A percentile compares a stretch with the other conserved stretches of the same genome.
These are phyloP conservation scores for Copromyces sp. DNA, from an alignment of 495 filamentous ascomycete species.

Conservation along the genomic window DNA sequence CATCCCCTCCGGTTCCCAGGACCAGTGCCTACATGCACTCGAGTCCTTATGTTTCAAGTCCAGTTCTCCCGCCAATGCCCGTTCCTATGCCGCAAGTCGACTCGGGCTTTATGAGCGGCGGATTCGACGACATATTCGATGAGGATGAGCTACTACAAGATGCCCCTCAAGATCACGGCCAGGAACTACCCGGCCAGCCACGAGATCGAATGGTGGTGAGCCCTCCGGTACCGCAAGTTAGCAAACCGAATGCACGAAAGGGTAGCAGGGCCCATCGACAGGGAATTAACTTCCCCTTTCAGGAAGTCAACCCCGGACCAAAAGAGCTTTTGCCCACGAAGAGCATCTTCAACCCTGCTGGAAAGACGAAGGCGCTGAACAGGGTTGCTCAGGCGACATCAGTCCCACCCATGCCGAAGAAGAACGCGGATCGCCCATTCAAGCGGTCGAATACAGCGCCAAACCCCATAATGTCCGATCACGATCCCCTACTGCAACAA, in stretches of 20 bases:
- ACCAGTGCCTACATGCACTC: constrained; percentile 34
- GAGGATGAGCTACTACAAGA: constrained; percentile 24
- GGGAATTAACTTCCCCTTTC: constrained; percentile 26
- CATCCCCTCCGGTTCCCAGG: constrained; percentile 66
- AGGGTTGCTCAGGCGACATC: constrained; percentile 5
- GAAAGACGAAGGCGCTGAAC: constrained; percentile 17
- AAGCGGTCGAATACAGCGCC: constrained; percentile 21
- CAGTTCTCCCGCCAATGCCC: constrained; percentile 55
- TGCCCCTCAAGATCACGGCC: constrained; percentile 9
- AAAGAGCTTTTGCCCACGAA: constrained; percentile 36
- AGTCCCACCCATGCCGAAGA: constrained; percentile 6
- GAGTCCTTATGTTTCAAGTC: constrained; percentile 58
- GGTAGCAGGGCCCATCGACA: constrained; percentile 3
- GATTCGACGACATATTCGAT: constrained; percentile 48
- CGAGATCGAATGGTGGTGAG: constrained; percentile 5
- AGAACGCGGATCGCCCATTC: constrained; percentile 9
- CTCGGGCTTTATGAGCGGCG: constrained; percentile 74
- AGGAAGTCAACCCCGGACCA: constrained; percentile 31
- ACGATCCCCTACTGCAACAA: constrained; percentile 1
- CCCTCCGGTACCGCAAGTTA: constrained; percentile 1
- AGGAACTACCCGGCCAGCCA: constrained; percentile 8
- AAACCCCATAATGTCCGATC: constrained; percentile 5
- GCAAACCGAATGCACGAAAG: constrained; percentile 8
- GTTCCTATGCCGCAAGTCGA: constrained; percentile 41
- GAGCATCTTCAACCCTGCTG: constrained; percentile 33